These are phyloP conservation scores for Pisolithus sp. DNA, from an alignment of 768 basidiomycete genomes.

Conservation along the genomic window DNA sequence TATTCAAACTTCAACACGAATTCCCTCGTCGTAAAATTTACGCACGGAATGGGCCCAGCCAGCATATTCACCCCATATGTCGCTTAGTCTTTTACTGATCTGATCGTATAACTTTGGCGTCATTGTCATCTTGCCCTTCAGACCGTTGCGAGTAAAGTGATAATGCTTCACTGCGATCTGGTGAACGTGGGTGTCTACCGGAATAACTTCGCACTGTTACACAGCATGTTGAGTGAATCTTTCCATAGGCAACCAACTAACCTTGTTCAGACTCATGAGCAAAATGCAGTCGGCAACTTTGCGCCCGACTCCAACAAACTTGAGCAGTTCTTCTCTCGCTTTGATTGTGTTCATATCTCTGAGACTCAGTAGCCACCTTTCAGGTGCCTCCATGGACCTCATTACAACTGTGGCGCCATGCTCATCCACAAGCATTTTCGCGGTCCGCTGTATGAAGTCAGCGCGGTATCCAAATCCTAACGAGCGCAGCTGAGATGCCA, in stretches of 20 bases:
- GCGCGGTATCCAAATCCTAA: slow-evolving; percentile 97
- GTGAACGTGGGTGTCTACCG: slow-evolving; percentile 93
- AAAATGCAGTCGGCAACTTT: slow-evolving; percentile 96
- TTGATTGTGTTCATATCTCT: slow-evolving; percentile 43
- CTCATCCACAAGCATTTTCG: slow-evolving; percentile 63
- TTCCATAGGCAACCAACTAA: slow-evolving; percentile 24
- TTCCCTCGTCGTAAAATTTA: slow-evolving; percentile 5
- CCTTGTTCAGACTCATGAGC: slow-evolving; percentile 90
- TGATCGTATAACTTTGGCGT: slow-evolving; percentile 72
- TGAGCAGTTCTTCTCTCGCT: slow-evolving; percentile 71
- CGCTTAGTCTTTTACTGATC: slow-evolving; percentile 52
- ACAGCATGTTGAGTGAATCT: slow-evolving; percentile 3
- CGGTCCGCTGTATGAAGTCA: slow-evolving; percentile 78
- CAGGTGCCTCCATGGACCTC: slow-evolving; percentile 39
- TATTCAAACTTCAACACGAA: slow-evolving; percentile 16
- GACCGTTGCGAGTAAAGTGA: slow-evolving; percentile 44
- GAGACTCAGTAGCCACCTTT: slow-evolving; percentile 54
- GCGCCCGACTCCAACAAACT: slow-evolving; percentile 85
- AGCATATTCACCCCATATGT: slow-evolving; percentile 77
- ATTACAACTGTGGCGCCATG: slow-evolving; percentile 28
- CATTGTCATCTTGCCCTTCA: slow-evolving; percentile 52
- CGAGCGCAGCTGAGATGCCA: slow-evolving; percentile 59
- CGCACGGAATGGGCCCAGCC: slow-evolving; percentile 87
- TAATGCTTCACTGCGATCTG: slow-evolving; percentile 84
- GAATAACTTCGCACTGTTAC: slow-evolving; percentile 74